Conservation (phyloP, 495 filamentous ascomycete genomes). For the Diplogelasinospora grovesii region DNA sequence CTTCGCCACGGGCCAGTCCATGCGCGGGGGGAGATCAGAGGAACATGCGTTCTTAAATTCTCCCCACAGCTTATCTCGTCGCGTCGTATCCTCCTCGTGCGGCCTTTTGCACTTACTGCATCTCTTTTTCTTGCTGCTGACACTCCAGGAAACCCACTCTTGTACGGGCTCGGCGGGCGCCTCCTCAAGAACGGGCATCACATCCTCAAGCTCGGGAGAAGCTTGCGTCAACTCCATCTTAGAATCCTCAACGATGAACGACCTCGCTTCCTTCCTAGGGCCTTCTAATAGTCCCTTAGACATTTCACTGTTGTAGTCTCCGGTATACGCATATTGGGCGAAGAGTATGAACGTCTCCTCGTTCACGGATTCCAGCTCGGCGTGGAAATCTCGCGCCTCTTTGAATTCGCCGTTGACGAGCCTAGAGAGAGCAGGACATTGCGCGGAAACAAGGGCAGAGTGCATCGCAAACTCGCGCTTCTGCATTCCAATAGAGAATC, state of each 20-base stretch:
- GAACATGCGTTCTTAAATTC: slow-evolving; percentile 1
- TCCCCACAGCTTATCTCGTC: neutral
- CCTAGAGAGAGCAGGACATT: neutral
- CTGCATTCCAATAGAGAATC: slow-evolving; percentile 2
- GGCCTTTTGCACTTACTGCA: neutral
- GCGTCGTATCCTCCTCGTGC: neutral
- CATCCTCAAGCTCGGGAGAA: neutral
- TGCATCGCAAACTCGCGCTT: slow-evolving; percentile 4
- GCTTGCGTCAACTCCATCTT: neutral
- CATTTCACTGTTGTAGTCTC: slow-evolving; percentile 1
- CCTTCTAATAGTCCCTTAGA: too few species aligned
- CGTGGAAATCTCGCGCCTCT: slow-evolving; percentile 4
- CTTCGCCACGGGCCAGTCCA: neutral
- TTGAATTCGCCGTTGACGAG: slow-evolving; percentile 13
- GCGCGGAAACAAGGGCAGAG: slow-evolving; percentile 1
- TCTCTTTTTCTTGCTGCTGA: slow-evolving; percentile 1
- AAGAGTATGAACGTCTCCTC: slow-evolving; percentile 7
- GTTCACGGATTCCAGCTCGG: slow-evolving; percentile 3
- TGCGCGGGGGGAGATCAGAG: neutral
- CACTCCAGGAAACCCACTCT: neutral
- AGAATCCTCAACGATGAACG: neutral
- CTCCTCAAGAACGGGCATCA: too few species aligned
- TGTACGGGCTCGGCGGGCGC: too few species aligned
- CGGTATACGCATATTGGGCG: slow-evolving; percentile 7
- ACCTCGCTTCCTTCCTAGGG: too few species aligned